Percentiles rank a stretch among this genome's conserved stretches.
Evolutionary conservation across 2,329 filamentous ascomycete genomes (phyloP).

Genomic region (Fusarium decemcellulare): DNA sequence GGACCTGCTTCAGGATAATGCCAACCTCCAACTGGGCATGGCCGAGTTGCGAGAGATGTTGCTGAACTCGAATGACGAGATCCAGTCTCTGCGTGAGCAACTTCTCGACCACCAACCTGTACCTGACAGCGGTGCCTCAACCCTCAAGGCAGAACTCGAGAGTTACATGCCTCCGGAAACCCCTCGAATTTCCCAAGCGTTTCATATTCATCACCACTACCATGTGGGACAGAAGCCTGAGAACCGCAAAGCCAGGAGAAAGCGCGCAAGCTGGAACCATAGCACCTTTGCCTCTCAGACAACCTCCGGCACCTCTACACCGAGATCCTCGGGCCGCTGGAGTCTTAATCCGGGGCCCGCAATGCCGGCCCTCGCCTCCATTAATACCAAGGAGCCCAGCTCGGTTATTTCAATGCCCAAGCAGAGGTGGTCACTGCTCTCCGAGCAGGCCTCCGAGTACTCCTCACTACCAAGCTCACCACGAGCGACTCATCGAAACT

Average conservation of each 20-base stretch:
- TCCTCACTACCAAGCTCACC: conserved; percentile 89
- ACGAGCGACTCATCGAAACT: conserved; percentile 78
- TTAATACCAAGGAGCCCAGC: conserved; percentile 65
- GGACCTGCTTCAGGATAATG: conserved; percentile 95
- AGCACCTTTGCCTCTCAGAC: conserved; percentile 72
- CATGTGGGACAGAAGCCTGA: conserved; percentile 78
- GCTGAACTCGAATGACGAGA: conserved; percentile 92
- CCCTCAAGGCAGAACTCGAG: conserved; percentile 80
- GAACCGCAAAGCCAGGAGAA: conserved; percentile 77
- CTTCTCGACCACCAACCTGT: conserved; percentile 83
- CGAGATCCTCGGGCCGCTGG: conserved; percentile 55
- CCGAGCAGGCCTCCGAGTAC: conserved; percentile 73
- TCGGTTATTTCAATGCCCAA: conserved; percentile 59
- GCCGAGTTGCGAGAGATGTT: conserved; percentile 93
- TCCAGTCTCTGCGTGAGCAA: conserved; percentile 87
- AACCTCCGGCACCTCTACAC: conserved; percentile 57
- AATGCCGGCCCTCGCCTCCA: conserved; percentile 58
- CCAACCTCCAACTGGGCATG: conserved; percentile 91
- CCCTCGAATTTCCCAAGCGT: conserved; percentile 71
- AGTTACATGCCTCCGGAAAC: conserved; percentile 55
- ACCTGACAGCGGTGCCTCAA: conserved; percentile 60
- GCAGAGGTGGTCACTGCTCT: conserved; percentile 71
- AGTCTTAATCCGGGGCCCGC: conserved; percentile 57
- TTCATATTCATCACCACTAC: conserved; percentile 97
- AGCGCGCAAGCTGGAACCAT: conserved; percentile 74